phyloP scores from a whole-genome alignment of 257 asterid species.

The Parsonsia alboflavescens region DNA sequence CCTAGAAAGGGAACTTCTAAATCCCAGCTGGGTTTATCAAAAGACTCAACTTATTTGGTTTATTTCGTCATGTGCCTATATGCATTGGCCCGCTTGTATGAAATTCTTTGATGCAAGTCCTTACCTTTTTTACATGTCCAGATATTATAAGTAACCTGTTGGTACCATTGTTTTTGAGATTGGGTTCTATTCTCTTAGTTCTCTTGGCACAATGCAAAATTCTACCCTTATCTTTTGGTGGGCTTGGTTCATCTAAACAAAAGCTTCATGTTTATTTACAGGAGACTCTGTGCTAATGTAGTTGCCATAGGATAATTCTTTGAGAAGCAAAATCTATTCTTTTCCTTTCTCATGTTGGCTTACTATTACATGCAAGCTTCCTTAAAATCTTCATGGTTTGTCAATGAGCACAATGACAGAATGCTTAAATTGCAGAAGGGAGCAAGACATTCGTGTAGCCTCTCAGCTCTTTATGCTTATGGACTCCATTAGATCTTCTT shows the following conservation, averaged over 20 bases:
- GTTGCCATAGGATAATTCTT: background rate
- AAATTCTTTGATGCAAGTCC: too few species aligned
- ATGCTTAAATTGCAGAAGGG: slow-evolving; percentile 56
- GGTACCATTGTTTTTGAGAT: background rate
- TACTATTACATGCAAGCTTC: background rate
- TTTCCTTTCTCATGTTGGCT: background rate
- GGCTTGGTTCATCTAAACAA: background rate
- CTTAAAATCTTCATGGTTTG: background rate
- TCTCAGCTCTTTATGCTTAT: slow-evolving; percentile 82
- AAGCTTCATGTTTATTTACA: background rate
- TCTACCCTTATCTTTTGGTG: background rate
- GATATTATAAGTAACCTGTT: background rate
- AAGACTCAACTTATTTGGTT: background rate
- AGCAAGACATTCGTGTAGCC: slow-evolving; percentile 76
- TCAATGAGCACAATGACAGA: background rate
- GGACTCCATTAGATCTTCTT: slow-evolving; percentile 61
- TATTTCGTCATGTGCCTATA: too few species aligned
- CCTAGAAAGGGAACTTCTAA: background rate
- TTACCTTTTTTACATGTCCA: background rate
- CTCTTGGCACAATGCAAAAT: background rate
- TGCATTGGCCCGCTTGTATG: background rate
- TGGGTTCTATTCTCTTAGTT: too few species aligned
- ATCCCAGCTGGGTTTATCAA: background rate
- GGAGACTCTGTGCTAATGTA: background rate
- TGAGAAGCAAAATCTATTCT: background rate